These are phyloP conservation scores for Megacollybia marginata DNA, from an alignment of 768 basidiomycete species.

Conservation along the genomic window DNA sequence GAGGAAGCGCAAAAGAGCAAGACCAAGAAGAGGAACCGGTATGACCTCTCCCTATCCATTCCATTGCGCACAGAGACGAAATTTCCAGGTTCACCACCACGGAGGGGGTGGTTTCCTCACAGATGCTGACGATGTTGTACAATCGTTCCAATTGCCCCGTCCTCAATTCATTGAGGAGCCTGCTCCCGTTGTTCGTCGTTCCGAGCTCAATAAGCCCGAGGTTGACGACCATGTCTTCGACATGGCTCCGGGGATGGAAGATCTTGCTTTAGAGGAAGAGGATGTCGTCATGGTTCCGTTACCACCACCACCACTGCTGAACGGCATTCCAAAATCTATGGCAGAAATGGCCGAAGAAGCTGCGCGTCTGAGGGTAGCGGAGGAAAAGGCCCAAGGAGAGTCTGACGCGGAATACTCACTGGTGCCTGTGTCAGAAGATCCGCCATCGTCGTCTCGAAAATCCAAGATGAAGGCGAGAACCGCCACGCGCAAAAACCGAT, in stretches of 20 bases:
- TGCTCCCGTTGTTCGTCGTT: background rate
- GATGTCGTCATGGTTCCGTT: slow-evolving; percentile 27
- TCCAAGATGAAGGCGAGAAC: background rate
- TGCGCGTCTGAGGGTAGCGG: slow-evolving; percentile 7
- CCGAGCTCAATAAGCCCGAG: background rate
- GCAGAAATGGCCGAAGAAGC: slow-evolving; percentile 50
- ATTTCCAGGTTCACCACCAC: background rate
- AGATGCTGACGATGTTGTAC: slow-evolving; percentile 65
- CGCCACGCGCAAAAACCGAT: background rate
- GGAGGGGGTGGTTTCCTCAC: slow-evolving; percentile 57
- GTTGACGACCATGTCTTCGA: slow-evolving; percentile 1
- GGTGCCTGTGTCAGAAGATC: too few species aligned
- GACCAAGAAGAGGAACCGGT: slow-evolving; percentile 7
- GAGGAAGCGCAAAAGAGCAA: slow-evolving; percentile 6
- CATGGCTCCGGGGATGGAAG: background rate
- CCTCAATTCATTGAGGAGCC: background rate
- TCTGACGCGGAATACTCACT: background rate
- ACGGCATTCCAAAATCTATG: slow-evolving; percentile 48
- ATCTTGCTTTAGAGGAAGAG: slow-evolving; percentile 20
- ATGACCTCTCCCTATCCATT: background rate
- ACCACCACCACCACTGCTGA: slow-evolving; percentile 16
- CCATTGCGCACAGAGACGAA: too few species aligned
- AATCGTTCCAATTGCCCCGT: slow-evolving; percentile 58
- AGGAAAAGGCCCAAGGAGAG: background rate
- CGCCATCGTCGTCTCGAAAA: background rate